Conservation (phyloP, 2,329 filamentous ascomycete genomes). For the Pseudogymnoascus destructans region DNA sequence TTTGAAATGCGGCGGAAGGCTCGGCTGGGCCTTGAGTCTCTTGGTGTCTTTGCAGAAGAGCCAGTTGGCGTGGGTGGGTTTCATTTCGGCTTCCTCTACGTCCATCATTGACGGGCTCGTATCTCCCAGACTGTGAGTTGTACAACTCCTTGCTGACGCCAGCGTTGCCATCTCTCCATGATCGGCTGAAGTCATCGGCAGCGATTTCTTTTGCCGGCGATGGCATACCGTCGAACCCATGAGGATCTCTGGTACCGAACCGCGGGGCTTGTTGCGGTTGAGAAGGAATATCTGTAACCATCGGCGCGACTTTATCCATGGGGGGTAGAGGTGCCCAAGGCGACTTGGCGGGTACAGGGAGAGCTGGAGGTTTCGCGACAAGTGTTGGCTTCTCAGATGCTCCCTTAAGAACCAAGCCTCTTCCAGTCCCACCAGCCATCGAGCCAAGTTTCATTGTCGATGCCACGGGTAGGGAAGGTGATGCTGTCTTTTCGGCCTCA, state of each 20-base stretch:
- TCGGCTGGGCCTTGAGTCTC: slow-evolving; percentile 58
- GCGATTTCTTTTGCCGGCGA: slow-evolving; percentile 69
- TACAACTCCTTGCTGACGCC: slow-evolving; percentile 64
- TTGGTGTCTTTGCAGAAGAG: slow-evolving; percentile 62
- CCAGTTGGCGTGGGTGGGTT: slow-evolving; percentile 53
- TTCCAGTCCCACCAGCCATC: slow-evolving; percentile 28
- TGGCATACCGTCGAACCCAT: slow-evolving; percentile 40
- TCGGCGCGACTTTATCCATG: slow-evolving; percentile 65
- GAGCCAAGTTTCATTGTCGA: slow-evolving; percentile 22
- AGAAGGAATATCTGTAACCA: slow-evolving; percentile 42
- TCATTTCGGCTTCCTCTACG: slow-evolving; percentile 62
- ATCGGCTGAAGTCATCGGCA: slow-evolving; percentile 82
- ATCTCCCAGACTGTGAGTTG: slow-evolving; percentile 89
- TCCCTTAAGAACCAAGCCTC: slow-evolving; percentile 52
- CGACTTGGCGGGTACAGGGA: slow-evolving; percentile 64
- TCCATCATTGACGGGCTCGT: slow-evolving; percentile 70
- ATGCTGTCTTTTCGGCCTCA: slow-evolving; percentile 20
- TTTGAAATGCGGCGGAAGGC: slow-evolving; percentile 77
- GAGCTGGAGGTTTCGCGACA: slow-evolving; percentile 56
- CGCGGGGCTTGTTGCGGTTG: slow-evolving; percentile 32
- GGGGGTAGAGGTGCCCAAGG: slow-evolving; percentile 84
- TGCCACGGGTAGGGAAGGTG: slow-evolving; percentile 22
- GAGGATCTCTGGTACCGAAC: slow-evolving; percentile 41
- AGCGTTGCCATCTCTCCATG: slow-evolving; percentile 59
- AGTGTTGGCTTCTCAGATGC: slow-evolving; percentile 56